Base-by-base conservation (phyloP, 2,329 filamentous ascomycete genomes). In the Boeremia exigua region DNA sequence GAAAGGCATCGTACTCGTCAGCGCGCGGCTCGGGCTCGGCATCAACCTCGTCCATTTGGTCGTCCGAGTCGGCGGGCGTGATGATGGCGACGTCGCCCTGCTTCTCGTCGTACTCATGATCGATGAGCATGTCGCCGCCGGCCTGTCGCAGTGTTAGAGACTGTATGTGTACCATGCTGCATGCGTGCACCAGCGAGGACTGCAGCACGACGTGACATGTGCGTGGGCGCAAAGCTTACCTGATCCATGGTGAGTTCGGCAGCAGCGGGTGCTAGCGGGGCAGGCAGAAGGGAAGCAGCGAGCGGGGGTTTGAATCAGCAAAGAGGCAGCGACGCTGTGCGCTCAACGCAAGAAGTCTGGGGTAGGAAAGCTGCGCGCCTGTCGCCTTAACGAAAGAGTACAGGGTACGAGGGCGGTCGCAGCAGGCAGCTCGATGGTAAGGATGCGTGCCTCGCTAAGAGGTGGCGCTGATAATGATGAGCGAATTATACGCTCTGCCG, bases 1-100 rank as follows among this genome's bases (percentile, higher is more conserved):
- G 90, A 86, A 98, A 96, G 45, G 90, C 89, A 63, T 96, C 90
- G 78, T 86, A 83, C 68, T 88, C 84, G 77, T 86, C 81, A 64
- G 86, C 86, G 66, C 79, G 76, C 51, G 80, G 79, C 59, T 80
- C 78, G 54, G 79, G 78, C 55, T 83, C 81, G 48, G 81, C 75
- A 58, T 85, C 80, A 66, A 82, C 82, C 38, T 82, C 75, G 62
- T 78, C 78, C 77, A 85, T 84, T 63, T 82, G 81, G 66, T 86
- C 84, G 63, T 84, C 81, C 49, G 55, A 53, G 53, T 82, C 82
- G 61, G 84, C 81, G 57, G 82, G 82, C 39, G 84, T 83, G 66
- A 87, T 86, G 71, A 86, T 84, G 70, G 85, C 84, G 59, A 86
- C 84, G 69, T 85, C 78, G 70, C 85, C 78, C 56, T 82, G 81